These are phyloP conservation scores for Heliamphora exappendiculata DNA, from an alignment of 148 eudicot species.

Conservation along the genomic window DNA sequence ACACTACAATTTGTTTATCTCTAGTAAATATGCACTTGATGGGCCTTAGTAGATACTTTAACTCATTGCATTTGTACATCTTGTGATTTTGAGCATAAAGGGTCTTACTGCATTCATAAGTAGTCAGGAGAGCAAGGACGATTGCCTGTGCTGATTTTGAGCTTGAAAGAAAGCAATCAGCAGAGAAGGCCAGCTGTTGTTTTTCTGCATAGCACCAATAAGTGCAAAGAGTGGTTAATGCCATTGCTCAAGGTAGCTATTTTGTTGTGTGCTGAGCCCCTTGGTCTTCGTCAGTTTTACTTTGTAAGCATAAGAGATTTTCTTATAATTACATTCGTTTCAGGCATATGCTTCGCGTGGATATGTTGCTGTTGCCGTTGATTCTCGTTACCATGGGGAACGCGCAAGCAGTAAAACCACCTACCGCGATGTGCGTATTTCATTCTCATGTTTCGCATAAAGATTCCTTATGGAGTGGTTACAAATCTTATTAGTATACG, in stretches of 20 bases:
- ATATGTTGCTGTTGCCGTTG: constrained; percentile 78
- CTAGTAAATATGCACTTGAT: not conserved
- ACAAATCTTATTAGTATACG: not conserved
- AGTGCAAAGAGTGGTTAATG: constrained; percentile 90
- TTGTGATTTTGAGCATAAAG: not conserved
- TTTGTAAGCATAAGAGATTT: not conserved
- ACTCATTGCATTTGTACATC: not conserved
- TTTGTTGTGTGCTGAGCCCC: not conserved
- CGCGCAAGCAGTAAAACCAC: constrained; percentile 74
- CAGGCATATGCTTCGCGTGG: constrained; percentile 99
- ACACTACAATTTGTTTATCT: not conserved
- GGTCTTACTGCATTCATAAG: not conserved
- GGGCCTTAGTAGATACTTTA: constrained; percentile 1
- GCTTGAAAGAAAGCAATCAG: constrained; percentile 40
- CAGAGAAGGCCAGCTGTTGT: constrained; percentile 77
- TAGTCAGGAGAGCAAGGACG: constrained; percentile 90
- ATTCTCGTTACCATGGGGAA: constrained; percentile 98
- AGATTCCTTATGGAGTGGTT: not conserved
- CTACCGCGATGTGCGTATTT: constrained; percentile 60
- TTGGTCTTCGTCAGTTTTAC: not conserved
- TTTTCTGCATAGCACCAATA: constrained; percentile 78
- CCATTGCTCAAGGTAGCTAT: constrained; percentile 81
- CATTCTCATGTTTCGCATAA: constrained; percentile 2
- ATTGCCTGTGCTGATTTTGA: constrained; percentile 74
- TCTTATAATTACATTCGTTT: constrained; percentile 5